Conservation (phyloP, 176 grass and related monocot species). For the Rhynchospora tenuis region DNA sequence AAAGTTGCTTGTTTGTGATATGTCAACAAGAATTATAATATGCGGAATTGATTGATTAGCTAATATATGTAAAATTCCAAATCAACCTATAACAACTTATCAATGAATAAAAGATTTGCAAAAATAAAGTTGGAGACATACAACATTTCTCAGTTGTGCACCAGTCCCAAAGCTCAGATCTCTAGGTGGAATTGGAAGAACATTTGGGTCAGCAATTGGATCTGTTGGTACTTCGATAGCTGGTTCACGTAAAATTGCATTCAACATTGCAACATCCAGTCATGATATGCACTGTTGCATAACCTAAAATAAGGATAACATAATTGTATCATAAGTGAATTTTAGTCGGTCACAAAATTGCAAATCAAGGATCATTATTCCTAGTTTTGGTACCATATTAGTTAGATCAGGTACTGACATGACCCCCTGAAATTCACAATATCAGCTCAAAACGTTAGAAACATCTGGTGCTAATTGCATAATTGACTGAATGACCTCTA, state of each 20-base stretch:
- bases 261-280: conserved; percentile 95
- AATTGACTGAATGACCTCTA: not conserved
- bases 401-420: not conserved
- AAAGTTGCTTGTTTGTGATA: not conserved
- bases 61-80: conserved; percentile 6
- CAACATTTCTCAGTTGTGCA: conserved; percentile 88
- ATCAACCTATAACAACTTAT: not conserved
- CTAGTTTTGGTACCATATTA: conserved; percentile 9
- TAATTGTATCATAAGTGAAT: conserved; percentile 7
- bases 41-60: conserved; percentile 17
- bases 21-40: conserved; percentile 10
- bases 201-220: conserved; percentile 78
- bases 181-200: conserved; percentile 85
- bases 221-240: conserved; percentile 73
- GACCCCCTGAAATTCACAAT: not conserved
- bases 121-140: conserved; percentile 34
- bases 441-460: not conserved
- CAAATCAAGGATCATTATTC: not conserved
- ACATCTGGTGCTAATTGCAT: not conserved
- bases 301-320: conserved; percentile 46
- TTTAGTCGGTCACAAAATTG: not conserved
- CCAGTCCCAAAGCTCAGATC: conserved; percentile 95
- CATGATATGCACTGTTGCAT: conserved; percentile 88
- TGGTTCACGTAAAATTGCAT: conserved; percentile 96
- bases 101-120: not conserved